These are phyloP conservation scores for Polygonum maritimum DNA, from an alignment of 148 eudicot genomes.

Conservation along the genomic window DNA sequence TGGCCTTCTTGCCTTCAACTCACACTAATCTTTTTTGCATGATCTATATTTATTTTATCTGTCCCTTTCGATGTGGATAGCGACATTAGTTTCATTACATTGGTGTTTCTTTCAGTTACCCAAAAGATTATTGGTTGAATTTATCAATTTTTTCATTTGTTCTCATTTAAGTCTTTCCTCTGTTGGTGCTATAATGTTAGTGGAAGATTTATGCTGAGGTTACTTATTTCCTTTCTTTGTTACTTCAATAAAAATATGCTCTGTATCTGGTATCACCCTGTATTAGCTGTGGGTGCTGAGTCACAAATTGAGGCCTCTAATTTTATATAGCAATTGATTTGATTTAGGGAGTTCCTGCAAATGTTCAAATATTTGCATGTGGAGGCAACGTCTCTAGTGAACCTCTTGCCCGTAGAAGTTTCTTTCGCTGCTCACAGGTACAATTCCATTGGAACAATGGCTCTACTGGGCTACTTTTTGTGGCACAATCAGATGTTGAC, in stretches of 20 bases:
- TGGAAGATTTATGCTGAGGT: not conserved
- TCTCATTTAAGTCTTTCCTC: not conserved
- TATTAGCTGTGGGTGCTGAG: not conserved
- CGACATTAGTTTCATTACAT: not conserved
- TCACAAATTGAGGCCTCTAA: not conserved
- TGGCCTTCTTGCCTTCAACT: not conserved
- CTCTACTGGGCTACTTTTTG: conserved; percentile 77
- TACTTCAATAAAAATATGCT: not conserved
- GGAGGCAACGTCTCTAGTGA: conserved; percentile 51
- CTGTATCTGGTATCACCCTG: not conserved
- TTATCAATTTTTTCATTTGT: not conserved
- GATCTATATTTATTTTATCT: not conserved
- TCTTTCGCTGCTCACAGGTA: conserved; percentile 84
- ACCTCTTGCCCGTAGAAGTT: conserved; percentile 86
- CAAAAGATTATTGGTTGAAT: not conserved
- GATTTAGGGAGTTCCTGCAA: conserved; percentile 86
- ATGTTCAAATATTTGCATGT: conserved; percentile 79
- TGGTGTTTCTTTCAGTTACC: not conserved
- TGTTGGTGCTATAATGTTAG: not conserved
- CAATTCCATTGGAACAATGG: conserved; percentile 82
- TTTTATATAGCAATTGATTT: not conserved
- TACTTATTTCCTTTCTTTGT: not conserved
- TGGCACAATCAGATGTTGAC: conserved; percentile 97
- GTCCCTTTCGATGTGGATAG: not conserved
- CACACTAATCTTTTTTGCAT: not conserved